Evolutionary conservation across 768 basidiomycete species (phyloP).

Genomic region (Podaxis sp.): DNA sequence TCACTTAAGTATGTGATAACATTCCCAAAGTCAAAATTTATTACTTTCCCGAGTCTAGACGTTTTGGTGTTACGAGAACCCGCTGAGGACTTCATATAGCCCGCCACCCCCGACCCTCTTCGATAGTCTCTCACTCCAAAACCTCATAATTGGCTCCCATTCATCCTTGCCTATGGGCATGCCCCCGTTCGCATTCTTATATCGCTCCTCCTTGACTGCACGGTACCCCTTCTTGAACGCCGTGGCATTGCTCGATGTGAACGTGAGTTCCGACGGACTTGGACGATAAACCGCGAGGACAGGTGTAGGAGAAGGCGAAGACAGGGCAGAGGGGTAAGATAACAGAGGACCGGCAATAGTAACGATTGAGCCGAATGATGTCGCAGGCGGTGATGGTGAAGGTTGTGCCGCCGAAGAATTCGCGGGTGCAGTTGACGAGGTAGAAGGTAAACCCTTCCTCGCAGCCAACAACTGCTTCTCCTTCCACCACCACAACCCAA

Average conservation of each 20-base stretch:
- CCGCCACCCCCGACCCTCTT: conserved; percentile 54
- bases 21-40: background rate
- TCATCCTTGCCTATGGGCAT: conserved; percentile 80
- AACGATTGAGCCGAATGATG: conserved; percentile 62
- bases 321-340: conserved; percentile 65
- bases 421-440: background rate
- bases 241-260: conserved; percentile 44
- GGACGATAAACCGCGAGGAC: conserved; percentile 59
- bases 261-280: conserved; percentile 41
- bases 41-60: background rate
- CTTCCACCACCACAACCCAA: conserved; percentile 59
- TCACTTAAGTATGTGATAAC: background rate
- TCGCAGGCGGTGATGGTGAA: conserved; percentile 20
- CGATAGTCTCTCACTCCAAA: conserved; percentile 74
- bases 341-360: conserved; percentile 73
- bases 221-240: conserved; percentile 64
- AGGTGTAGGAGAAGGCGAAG: conserved; percentile 55
- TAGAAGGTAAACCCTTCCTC: conserved; percentile 14
- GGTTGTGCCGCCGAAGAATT: background rate
- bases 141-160: conserved; percentile 84
- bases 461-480: conserved; percentile 24
- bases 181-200: conserved; percentile 42
- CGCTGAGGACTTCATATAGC: conserved; percentile 68
- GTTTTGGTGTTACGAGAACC: conserved; percentile 17
- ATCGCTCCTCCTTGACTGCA: conserved; percentile 47